Evolutionary conservation across 352 stramenopile genomes (phyloP).

Genomic region (Phytophthora idaei): DNA sequence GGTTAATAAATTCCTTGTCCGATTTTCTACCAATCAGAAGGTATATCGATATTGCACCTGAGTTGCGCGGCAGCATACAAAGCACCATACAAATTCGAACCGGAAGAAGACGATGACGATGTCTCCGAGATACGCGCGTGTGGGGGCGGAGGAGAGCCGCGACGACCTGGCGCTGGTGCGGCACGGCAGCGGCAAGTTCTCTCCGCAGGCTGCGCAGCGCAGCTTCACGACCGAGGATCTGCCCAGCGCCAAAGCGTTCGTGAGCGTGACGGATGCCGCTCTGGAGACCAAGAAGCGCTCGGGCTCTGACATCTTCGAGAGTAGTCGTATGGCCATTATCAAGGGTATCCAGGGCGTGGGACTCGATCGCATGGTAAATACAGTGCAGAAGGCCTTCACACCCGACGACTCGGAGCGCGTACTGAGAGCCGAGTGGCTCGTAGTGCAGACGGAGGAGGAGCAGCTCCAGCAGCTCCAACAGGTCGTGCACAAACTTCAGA

Average conservation of each 20-base stretch:
- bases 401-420: slow-evolving; percentile 76
- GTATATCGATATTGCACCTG: slow-evolving; percentile 5
- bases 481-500: slow-evolving; percentile 67
- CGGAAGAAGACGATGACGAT: slow-evolving; percentile 14
- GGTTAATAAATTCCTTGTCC: neutral
- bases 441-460: slow-evolving; percentile 83
- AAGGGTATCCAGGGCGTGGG: slow-evolving; percentile 66
- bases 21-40: slow-evolving; percentile 4
- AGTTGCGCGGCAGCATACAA: slow-evolving; percentile 10
- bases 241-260: slow-evolving; percentile 57
- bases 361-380: slow-evolving; percentile 54
- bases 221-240: slow-evolving; percentile 87
- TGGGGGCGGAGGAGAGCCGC: slow-evolving; percentile 43
- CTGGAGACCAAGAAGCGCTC: slow-evolving; percentile 34
- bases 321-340: slow-evolving; percentile 56
- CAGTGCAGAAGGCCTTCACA: slow-evolving; percentile 73
- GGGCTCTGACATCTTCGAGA: slow-evolving; percentile 60
- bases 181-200: slow-evolving; percentile 53
- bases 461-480: slow-evolving; percentile 67
- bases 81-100: neutral
- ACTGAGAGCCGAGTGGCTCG: slow-evolving; percentile 70
- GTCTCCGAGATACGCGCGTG: slow-evolving; percentile 31
- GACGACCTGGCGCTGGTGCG: slow-evolving; percentile 57
- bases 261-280: slow-evolving; percentile 31
- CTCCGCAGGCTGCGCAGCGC: slow-evolving; percentile 41